Conservation (phyloP, 139 green algal genomes). For the Microglena sp. region DNA sequence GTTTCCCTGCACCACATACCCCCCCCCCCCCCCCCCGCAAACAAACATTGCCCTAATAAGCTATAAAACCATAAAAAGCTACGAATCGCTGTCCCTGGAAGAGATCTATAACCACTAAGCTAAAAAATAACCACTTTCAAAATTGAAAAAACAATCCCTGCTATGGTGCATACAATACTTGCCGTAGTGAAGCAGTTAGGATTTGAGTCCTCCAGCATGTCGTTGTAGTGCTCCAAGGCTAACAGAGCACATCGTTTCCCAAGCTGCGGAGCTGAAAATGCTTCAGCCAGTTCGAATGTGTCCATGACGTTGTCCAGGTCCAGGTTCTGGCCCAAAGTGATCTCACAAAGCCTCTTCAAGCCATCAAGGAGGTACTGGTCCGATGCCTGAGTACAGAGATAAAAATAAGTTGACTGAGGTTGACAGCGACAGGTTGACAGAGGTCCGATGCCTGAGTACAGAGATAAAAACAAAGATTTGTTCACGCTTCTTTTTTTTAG, state of each 20-base stretch:
- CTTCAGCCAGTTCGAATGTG: slow-evolving; percentile 75
- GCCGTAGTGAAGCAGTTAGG: not conserved
- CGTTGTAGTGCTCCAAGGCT: slow-evolving; percentile 67
- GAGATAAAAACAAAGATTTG: not conserved
- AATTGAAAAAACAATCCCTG: no score
- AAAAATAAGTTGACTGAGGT: not conserved
- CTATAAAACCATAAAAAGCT: no score
- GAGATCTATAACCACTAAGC: no score
- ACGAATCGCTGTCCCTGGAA: no score
- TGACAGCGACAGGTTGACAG: not conserved
- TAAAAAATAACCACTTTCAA: no score
- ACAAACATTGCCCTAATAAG: no score
- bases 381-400: slow-evolving; percentile 13
- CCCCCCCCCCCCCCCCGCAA: no score
- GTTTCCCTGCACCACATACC: no score
- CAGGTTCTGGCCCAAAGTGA: slow-evolving; percentile 30
- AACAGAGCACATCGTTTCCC: slow-evolving; percentile 75
- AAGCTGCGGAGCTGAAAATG: slow-evolving; percentile 72
- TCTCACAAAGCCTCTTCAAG: slow-evolving; percentile 88
- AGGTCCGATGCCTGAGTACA: not conserved
- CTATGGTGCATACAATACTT: not conserved
- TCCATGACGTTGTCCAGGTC: slow-evolving; percentile 64
- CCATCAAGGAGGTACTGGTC: slow-evolving; percentile 95
- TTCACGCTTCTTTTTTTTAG: not conserved
- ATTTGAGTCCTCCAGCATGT: not conserved